Evolutionary conservation across 2,329 filamentous ascomycete species (phyloP).

Genomic region (Stagonosporopsis tanaceti): DNA sequence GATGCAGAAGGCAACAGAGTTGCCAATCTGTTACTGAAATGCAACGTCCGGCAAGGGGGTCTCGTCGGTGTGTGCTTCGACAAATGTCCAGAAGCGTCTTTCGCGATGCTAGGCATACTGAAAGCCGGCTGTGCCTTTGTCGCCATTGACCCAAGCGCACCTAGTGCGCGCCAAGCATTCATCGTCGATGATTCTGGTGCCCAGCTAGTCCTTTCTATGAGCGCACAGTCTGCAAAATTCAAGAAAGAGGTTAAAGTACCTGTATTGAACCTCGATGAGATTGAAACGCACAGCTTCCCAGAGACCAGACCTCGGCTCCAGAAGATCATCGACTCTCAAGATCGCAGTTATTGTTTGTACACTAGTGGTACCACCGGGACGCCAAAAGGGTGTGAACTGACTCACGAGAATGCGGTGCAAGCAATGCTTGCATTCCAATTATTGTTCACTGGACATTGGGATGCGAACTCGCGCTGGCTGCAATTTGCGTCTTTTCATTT

Average conservation of each 20-base stretch:
- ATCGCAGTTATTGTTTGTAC: constrained; percentile 83
- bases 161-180: constrained; percentile 75
- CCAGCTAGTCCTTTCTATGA: constrained; percentile 67
- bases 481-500: constrained; percentile 97
- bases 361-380: constrained; percentile 87
- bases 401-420: constrained; percentile 87
- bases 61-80: constrained; percentile 82
- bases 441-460: constrained; percentile 80
- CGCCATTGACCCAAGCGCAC: constrained; percentile 79
- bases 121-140: constrained; percentile 85
- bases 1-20: constrained; percentile 75
- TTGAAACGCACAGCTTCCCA: constrained; percentile 46
- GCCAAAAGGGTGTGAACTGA: constrained; percentile 88
- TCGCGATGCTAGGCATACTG: constrained; percentile 80
- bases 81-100: constrained; percentile 85
- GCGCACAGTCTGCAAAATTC: constrained; percentile 53
- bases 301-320: constrained; percentile 40
- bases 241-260: constrained; percentile 41
- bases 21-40: constrained; percentile 66
- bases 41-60: constrained; percentile 62
- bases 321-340: constrained; percentile 52
- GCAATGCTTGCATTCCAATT: constrained; percentile 86
- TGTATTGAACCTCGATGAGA: constrained; percentile 58
- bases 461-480: constrained; percentile 77
- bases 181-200: constrained; percentile 78